Evolutionary conservation across 441 rosid species (phyloP).

Genomic region (Cnidoscolus chayamansa): DNA sequence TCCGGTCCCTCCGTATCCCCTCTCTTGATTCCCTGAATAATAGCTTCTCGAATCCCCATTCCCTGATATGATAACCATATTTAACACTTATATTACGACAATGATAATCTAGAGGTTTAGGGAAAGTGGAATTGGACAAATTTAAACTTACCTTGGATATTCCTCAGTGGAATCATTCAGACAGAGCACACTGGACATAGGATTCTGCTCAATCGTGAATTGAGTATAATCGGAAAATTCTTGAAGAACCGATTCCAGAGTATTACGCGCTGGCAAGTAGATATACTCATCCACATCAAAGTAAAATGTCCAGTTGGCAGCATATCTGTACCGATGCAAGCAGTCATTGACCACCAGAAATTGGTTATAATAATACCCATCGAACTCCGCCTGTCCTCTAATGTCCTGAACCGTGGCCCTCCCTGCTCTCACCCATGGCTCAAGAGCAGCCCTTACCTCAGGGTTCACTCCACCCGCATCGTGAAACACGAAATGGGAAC

Average conservation of each 20-base stretch:
- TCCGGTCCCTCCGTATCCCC: conserved; percentile 63
- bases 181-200: conserved; percentile 73
- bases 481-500: conserved; percentile 75
- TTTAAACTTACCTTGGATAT: conserved; percentile 45
- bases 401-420: conserved; percentile 68
- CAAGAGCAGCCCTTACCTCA: conserved; percentile 52
- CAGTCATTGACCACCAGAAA: conserved; percentile 82
- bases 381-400: conserved; percentile 53
- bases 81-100: too few relatives aligned
- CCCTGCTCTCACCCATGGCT: conserved; percentile 72
- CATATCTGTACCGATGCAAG: conserved; percentile 53
- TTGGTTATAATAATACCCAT: conserved; percentile 80
- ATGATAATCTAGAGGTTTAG: not conserved
- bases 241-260: conserved; percentile 49
- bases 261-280: conserved; percentile 48
- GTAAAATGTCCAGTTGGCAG: conserved; percentile 75
- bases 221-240: conserved; percentile 58
- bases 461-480: conserved; percentile 72
- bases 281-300: conserved; percentile 85
- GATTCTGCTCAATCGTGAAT: conserved; percentile 87
- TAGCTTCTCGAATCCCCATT: conserved; percentile 90
- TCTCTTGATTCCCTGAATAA: conserved; percentile 60
- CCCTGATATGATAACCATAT: conserved; percentile 33
- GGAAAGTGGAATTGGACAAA: not conserved
- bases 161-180: conserved; percentile 48